A percentile compares a stretch with the other conserved stretches of the same genome.
phyloP scores from a whole-genome alignment of 2,329 filamentous ascomycete species.

The Trichothecium sympodiale region DNA sequence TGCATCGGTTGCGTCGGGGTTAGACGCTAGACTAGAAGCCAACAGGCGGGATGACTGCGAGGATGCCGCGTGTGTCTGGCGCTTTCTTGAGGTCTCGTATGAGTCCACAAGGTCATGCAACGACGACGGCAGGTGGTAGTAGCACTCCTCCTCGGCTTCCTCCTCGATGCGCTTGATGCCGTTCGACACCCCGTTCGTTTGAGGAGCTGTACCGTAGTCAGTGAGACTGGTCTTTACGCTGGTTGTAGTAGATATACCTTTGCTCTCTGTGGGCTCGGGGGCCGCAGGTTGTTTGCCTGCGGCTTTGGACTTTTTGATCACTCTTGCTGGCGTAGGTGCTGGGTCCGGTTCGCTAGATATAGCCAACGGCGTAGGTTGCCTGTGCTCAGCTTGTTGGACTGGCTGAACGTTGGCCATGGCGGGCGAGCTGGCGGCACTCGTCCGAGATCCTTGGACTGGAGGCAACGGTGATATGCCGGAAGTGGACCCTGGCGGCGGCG shows the following conservation, averaged over 20 bases:
- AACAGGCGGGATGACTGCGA: constrained; percentile 65
- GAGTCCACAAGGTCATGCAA: constrained; percentile 85
- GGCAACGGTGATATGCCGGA: constrained; percentile 37
- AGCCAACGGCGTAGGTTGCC: constrained; percentile 10
- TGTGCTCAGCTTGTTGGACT: constrained; percentile 25
- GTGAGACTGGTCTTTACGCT: constrained; percentile 3
- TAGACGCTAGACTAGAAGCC: constrained; percentile 59
- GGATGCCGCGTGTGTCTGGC: constrained; percentile 48
- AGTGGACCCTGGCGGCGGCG: constrained; percentile 63
- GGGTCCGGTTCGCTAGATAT: constrained; percentile 3
- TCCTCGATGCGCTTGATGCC: constrained; percentile 35
- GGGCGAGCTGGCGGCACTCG: constrained; percentile 45
- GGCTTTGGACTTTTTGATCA: constrained; percentile 27
- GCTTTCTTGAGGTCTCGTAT: constrained; percentile 72
- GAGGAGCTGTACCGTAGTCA: constrained; percentile 17
- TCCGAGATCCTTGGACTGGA: constrained; percentile 37
- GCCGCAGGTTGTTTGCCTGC: constrained; percentile 31
- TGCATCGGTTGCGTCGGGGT: constrained; percentile 66
- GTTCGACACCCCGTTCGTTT: constrained; percentile 41
- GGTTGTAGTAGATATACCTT: constrained; percentile 24
- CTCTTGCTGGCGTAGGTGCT: constrained; percentile 17
- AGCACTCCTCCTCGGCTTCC: constrained; percentile 57
- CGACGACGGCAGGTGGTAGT: constrained; percentile 84
- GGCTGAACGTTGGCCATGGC: constrained; percentile 36
- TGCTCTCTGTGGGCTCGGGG: constrained; percentile 31